Conservation (phyloP, 2,329 filamentous ascomycete species). For the Parastagonospora avenae region DNA sequence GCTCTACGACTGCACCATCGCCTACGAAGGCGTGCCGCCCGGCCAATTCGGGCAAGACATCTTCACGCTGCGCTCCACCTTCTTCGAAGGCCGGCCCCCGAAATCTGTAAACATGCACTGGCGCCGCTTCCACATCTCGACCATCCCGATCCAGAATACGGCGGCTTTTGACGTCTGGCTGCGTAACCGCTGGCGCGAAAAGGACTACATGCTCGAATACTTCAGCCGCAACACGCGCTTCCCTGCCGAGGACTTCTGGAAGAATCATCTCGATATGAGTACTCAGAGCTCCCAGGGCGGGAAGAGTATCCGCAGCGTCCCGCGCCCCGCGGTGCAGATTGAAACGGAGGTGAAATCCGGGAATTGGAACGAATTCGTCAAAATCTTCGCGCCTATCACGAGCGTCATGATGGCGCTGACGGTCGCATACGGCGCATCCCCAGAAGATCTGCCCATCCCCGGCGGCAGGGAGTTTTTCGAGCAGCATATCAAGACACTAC, state of each 20-base stretch:
- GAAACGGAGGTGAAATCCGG: slow-evolving; percentile 56
- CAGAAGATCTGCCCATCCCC: slow-evolving; percentile 40
- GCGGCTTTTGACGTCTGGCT: slow-evolving; percentile 85
- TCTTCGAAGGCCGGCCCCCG: slow-evolving; percentile 84
- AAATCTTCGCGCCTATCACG: slow-evolving; percentile 58
- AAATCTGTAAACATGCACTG: slow-evolving; percentile 98
- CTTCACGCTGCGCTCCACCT: slow-evolving; percentile 85
- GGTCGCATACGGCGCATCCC: slow-evolving; percentile 49
- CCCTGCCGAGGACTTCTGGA: slow-evolving; percentile 66
- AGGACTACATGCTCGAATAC: slow-evolving; percentile 85
- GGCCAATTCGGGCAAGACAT: slow-evolving; percentile 84
- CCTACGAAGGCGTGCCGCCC: slow-evolving; percentile 83
- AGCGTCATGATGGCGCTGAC: slow-evolving; percentile 56
- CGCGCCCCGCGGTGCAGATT: slow-evolving; percentile 50
- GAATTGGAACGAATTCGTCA: slow-evolving; percentile 58
- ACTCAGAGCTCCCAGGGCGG: slow-evolving; percentile 39
- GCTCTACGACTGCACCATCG: slow-evolving; percentile 91
- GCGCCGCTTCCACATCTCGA: slow-evolving; percentile 79
- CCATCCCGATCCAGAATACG: slow-evolving; percentile 78
- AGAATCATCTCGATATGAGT: slow-evolving; percentile 46
- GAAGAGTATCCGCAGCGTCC: slow-evolving; percentile 41
- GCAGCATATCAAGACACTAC: slow-evolving; percentile 39
- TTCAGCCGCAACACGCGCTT: slow-evolving; percentile 77
- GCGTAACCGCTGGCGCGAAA: slow-evolving; percentile 85
- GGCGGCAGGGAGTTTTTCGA: slow-evolving; percentile 44